phyloP scores from a whole-genome alignment of 2,329 filamentous ascomycete species.

The Xylaria sp. region DNA sequence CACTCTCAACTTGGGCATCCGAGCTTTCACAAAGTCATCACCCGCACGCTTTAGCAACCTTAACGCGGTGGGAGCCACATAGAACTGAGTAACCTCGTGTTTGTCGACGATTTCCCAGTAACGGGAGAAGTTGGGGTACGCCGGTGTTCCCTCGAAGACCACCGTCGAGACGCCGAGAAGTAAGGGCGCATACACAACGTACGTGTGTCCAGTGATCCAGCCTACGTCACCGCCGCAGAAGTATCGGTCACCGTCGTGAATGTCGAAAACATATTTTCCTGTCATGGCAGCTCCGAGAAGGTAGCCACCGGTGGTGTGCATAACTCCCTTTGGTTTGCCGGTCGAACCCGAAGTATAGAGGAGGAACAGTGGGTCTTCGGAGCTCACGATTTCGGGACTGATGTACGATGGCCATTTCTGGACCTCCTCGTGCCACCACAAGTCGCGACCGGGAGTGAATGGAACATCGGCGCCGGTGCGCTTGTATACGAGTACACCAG shows the following conservation, averaged over 20 bases:
- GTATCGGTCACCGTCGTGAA: conserved; percentile 90
- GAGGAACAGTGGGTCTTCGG: conserved; percentile 95
- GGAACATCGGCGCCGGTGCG: conserved; percentile 92
- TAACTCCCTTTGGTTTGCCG: conserved; percentile 97
- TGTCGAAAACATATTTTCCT: conserved; percentile 98
- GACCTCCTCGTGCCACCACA: conserved; percentile 99
- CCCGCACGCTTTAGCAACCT: conserved; percentile 94
- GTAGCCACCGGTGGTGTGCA: conserved; percentile 97
- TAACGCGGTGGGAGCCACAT: conserved; percentile 93
- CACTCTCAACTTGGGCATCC: conserved; percentile 88
- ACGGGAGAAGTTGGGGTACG: conserved; percentile 95
- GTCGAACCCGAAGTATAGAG: conserved; percentile 98
- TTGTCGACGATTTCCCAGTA: conserved; percentile 99
- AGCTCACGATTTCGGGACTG: conserved; percentile 84
- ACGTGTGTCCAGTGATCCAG: conserved; percentile 99
- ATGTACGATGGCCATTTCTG: conserved; percentile 96
- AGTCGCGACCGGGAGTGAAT: conserved; percentile 85
- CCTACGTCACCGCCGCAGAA: conserved; percentile 98
- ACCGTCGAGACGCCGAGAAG: conserved; percentile 92
- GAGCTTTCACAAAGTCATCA: conserved; percentile 85
- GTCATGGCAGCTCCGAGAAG: conserved; percentile 92
- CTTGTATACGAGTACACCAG: conserved; percentile 88
- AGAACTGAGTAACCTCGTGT: conserved; percentile 96
- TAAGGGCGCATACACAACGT: conserved; percentile 95
- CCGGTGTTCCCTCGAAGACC: conserved; percentile 96